Evolutionary conservation across 2,329 filamentous ascomycete species (phyloP).

Genomic region (Microdochium bolleyi): DNA sequence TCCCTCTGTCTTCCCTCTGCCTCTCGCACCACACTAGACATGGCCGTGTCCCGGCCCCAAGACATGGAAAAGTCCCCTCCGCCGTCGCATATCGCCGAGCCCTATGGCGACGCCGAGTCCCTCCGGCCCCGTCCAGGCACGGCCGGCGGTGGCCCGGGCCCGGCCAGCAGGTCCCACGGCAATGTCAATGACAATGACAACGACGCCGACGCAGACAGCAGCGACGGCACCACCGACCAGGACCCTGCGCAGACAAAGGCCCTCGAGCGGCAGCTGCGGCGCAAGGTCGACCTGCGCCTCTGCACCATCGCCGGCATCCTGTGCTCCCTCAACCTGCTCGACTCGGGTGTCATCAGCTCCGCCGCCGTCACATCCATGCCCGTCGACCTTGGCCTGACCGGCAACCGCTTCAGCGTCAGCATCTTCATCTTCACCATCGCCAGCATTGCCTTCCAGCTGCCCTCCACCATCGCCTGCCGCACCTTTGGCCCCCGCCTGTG

Average conservation of each 20-base stretch:
- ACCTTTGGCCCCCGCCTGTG: constrained; percentile 55
- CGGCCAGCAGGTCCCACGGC: constrained; percentile 5
- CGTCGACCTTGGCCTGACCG: constrained; percentile 52
- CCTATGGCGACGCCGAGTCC: neutral
- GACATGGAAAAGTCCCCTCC: neutral
- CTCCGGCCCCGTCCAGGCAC: neutral
- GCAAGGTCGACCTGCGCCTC: constrained; percentile 59
- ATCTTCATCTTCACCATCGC: constrained; percentile 69
- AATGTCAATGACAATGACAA: too few species aligned
- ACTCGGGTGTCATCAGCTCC: constrained; percentile 61
- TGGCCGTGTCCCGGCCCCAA: too few species aligned
- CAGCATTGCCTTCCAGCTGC: constrained; percentile 60
- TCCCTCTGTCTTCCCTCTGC: too few species aligned
- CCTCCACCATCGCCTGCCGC: constrained; percentile 58
- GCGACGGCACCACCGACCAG: constrained; percentile 1
- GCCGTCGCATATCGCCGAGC: neutral
- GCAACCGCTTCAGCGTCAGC: constrained; percentile 59
- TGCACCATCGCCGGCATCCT: constrained; percentile 66
- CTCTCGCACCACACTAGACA: too few species aligned
- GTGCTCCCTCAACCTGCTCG: constrained; percentile 61
- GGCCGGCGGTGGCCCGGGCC: neutral
- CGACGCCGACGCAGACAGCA: too few species aligned
- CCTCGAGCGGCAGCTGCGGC: constrained; percentile 38
- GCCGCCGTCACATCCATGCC: constrained; percentile 64
- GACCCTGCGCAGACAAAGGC: constrained; percentile 5